phyloP scores from a whole-genome alignment of 1,284 basidiomycete genomes.

The Ganoderma meredithae region DNA sequence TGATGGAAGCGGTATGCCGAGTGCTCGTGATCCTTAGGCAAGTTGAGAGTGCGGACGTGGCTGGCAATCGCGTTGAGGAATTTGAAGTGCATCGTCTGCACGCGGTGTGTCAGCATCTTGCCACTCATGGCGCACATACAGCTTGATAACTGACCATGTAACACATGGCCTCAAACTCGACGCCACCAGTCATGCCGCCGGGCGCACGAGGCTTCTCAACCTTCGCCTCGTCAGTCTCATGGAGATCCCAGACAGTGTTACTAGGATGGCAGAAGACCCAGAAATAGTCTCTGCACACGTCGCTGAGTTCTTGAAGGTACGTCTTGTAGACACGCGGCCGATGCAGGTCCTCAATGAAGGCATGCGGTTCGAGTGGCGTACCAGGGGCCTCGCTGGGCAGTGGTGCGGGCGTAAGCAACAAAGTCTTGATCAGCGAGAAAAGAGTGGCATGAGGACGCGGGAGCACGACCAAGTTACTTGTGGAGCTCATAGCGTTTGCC shows the following conservation, averaged over 20 bases:
- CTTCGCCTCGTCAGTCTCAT: constrained; percentile 81
- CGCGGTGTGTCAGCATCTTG: neutral
- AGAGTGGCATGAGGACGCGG: constrained; percentile 76
- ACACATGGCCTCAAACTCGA: constrained; percentile 96
- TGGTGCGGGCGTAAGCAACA: constrained; percentile 80
- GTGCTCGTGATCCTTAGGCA: constrained; percentile 70
- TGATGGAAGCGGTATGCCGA: constrained; percentile 84
- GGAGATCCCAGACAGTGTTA: constrained; percentile 89
- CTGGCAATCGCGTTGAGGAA: constrained; percentile 82
- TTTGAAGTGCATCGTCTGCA: constrained; percentile 84
- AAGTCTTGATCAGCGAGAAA: constrained; percentile 72
- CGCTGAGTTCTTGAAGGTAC: constrained; percentile 89
- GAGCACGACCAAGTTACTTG: constrained; percentile 60
- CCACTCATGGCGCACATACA: neutral
- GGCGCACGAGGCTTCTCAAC: constrained; percentile 95
- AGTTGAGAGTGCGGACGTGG: constrained; percentile 65
- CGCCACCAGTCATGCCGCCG: constrained; percentile 97
- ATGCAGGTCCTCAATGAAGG: constrained; percentile 89
- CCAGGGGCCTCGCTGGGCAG: constrained; percentile 72
- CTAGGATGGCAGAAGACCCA: constrained; percentile 98
- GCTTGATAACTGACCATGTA: constrained; percentile 76
- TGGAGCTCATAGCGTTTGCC: constrained; percentile 42
- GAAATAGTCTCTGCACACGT: constrained; percentile 95
- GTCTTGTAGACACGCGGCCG: constrained; percentile 88
- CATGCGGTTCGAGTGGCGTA: constrained; percentile 76